Base-by-base conservation (phyloP, 352 stramenopile species). In the Phytophthora multivora region DNA sequence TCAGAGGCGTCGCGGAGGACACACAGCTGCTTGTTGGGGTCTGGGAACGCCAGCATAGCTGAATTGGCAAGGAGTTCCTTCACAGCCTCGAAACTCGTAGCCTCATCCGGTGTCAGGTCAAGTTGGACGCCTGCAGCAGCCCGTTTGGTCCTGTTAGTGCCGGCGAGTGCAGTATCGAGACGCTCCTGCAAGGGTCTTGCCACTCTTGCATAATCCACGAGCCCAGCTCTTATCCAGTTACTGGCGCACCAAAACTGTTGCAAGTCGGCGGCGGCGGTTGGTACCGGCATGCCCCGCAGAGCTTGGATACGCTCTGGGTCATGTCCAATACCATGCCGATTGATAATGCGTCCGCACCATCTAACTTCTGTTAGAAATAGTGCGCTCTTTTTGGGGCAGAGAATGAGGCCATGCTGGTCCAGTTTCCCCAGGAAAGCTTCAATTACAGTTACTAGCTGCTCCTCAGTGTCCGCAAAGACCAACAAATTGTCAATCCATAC, bases 261-360 rank as follows among this genome's bases (percentile, higher is more conserved):
- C 5, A 74, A 38, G n/a, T 71, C 59, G 5, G 42, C 63, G 5
- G 55, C 59, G 26, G 28, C 63, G 6, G 53, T 12, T 6, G 40
- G 21, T 0, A 38, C 21, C 1, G 47, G 43, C 47, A 62, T 46
- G 2, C 51, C 21, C 0, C 33, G n/a, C 0, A 71, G 23, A 7
- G 60, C 47, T 13, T 51, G 21, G 9, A 71, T 35, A 0, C 58
- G 39, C 3, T 50, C 19, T 0, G 69, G 49, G n/a, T 67, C 59
- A 10, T 70, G 51, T 0, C 38, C 6, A 12, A 73, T 47, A 4
- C 58, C 52, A 30, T 43, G 7, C 5, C 45, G 39, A 13, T 57
- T 54, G 11, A 77, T 63, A 1, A 72, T 51, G 6, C 23, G 18
- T 0, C 64, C 61, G 12, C 66, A 75, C 66, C 70, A 75, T 4